Conservation (phyloP, 1,284 basidiomycete genomes). For the Spongiforma sp. region DNA sequence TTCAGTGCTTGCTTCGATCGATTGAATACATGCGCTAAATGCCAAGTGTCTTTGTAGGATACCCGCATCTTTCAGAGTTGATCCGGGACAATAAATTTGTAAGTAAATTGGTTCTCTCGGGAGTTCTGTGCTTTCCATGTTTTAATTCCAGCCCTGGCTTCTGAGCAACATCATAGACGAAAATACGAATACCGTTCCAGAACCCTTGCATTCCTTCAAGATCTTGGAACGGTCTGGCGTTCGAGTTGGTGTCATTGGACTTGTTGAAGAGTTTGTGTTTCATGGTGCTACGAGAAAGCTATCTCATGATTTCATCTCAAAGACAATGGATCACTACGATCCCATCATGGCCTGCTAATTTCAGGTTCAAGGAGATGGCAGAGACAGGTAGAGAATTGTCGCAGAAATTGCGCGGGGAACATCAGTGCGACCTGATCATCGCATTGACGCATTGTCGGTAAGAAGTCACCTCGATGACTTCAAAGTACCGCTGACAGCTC, state of each 20-base stretch:
- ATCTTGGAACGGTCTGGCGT: conserved; percentile 63
- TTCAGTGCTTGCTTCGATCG: conserved; percentile 12
- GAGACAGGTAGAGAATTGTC: conserved; percentile 61
- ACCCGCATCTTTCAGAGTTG: conserved; percentile 80
- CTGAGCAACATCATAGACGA: conserved; percentile 64
- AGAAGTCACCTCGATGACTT: neutral
- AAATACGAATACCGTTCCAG: conserved; percentile 52
- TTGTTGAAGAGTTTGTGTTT: conserved; percentile 66
- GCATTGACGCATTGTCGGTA: conserved; percentile 72
- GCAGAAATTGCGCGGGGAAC: conserved; percentile 56
- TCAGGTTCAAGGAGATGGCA: conserved; percentile 62
- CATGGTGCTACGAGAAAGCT: neutral
- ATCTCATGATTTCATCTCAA: neutral
- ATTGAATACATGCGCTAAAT: conserved; percentile 10
- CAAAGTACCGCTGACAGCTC: neutral
- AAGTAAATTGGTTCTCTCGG: conserved; percentile 51
- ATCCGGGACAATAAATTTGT: conserved; percentile 65
- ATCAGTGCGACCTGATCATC: conserved; percentile 69
- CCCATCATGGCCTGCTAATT: conserved; percentile 69
- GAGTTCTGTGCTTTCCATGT: conserved; percentile 5
- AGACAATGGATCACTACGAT: conserved; percentile 77
- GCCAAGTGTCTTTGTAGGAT: conserved; percentile 55
- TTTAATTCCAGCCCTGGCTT: conserved; percentile 66
- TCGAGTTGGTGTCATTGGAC: conserved; percentile 68
- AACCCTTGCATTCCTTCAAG: conserved; percentile 53